Conservation (phyloP, 805 yeast genomes). For the Candida fluviatilis region DNA sequence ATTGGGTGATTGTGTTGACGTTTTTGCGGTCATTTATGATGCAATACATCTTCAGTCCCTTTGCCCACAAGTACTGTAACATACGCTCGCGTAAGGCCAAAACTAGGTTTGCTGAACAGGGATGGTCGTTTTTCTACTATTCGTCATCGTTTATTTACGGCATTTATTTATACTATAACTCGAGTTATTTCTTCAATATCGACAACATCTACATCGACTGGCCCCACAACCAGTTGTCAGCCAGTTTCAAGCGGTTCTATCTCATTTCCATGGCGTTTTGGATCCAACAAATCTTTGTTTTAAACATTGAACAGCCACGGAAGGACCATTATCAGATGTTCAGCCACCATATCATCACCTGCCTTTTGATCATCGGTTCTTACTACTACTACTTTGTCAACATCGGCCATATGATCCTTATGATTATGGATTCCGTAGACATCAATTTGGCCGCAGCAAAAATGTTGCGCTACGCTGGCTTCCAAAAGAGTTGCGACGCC, state of each 20-base stretch:
- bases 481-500: constrained; percentile 54
- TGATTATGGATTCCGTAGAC: constrained; percentile 83
- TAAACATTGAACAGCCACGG: constrained; percentile 73
- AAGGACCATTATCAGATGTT: constrained; percentile 87
- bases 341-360: constrained; percentile 81
- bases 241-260: constrained; percentile 61
- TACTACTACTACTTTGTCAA: constrained; percentile 69
- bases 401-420: constrained; percentile 73
- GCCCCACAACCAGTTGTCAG: constrained; percentile 65
- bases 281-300: constrained; percentile 74
- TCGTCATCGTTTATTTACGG: constrained; percentile 54
- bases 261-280: constrained; percentile 70
- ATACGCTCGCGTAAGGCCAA: constrained; percentile 49
- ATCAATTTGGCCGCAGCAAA: constrained; percentile 69
- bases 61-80: constrained; percentile 40
- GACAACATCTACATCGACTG: constrained; percentile 61
- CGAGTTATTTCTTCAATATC: constrained; percentile 57
- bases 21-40: constrained; percentile 59
- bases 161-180: constrained; percentile 47
- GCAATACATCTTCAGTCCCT: constrained; percentile 53
- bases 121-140: constrained; percentile 70
- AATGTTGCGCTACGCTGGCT: constrained; percentile 69
- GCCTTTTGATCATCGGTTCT: constrained; percentile 62
- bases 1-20: constrained; percentile 53
- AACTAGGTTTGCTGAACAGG: constrained; percentile 80